Evolutionary conservation across 2,329 filamentous ascomycete genomes (phyloP), one percentile per base, ranked within the genome.

Genomic region (Venturia oleaginea): DNA sequence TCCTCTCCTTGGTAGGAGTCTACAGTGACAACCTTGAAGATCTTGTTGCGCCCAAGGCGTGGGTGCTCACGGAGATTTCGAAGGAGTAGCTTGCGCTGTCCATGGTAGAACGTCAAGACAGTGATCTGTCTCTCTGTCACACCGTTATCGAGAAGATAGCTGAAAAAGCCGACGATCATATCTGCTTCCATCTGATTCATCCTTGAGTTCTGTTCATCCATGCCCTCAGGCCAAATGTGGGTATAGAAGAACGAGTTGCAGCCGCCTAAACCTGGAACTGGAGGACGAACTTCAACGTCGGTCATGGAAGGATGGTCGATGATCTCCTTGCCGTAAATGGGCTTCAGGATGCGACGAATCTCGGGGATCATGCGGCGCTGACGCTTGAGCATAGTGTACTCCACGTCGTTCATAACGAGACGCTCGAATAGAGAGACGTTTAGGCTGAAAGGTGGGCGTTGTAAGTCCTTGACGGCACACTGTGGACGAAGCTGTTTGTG

Each of bases 1-100:
- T 96, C 91, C 70, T 96, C 91, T 15, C 92, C 92, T 73, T 96
- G 92, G 70, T 93, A 96, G 0, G 89, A 90, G 70, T 96, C 92
- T 0, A 97, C 90, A 0, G 92, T 96, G 40, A 85, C 84, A 1
- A 96, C 87, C 2, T 87, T 87, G 69, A 83, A 71, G 65, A 75
- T 73, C 64, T 78, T 40, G 27, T 62, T 65, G 4, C 65, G 61
- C 0, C 57, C 37, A 27, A 64, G 37, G 10, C 51, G 13, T 8
- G 37, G 27, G 37, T 75, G 55, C 0, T 70, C 68, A 13, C 75
- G 73, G 3, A 87, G 73, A 6, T 76, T 73, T 17, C 77, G 78
- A 0, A 86, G 69, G 2, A 96, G 80, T 2, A 81, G 76, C 68
- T 88, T 88, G 55, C 87, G 82, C 71, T 97, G 92, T 0, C 90